Conservation (phyloP, 305 asterid genomes). For the Solanum aculeatissimum region DNA sequence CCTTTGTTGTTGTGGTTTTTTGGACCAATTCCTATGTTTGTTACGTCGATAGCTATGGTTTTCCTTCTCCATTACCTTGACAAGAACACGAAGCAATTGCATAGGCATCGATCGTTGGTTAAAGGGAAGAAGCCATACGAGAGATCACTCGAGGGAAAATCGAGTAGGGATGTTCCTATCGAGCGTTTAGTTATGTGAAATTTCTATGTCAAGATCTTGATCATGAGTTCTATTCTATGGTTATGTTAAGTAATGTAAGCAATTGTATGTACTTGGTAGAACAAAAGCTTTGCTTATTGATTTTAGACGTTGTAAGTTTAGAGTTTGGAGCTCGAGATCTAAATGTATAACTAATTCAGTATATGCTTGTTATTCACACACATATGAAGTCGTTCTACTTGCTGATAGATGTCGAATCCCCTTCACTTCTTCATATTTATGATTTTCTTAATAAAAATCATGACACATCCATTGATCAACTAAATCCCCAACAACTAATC, state of each 20-base stretch:
- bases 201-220: not conserved
- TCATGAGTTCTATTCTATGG: not conserved
- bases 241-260: not conserved
- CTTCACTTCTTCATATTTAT: no score
- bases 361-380: not conserved
- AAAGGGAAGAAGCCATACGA: not conserved
- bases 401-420: no score
- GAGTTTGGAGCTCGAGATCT: not conserved
- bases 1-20: slow-evolving; percentile 65
- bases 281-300: not conserved
- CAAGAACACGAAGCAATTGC: slow-evolving; percentile 37
- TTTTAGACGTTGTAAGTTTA: not conserved
- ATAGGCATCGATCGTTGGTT: not conserved
- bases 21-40: slow-evolving; percentile 76
- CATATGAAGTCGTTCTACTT: not conserved
- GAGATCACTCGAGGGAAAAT: not conserved
- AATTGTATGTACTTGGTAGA: not conserved
- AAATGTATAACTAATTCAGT: not conserved
- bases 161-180: not conserved
- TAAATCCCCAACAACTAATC: no score
- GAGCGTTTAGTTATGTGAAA: not conserved
- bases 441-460: no score
- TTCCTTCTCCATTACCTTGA: slow-evolving; percentile 43
- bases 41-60: slow-evolving; percentile 39
- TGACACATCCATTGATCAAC: no score